These are phyloP conservation scores for Chlamydomonas schloesseri DNA, from an alignment of 139 green algal genomes.

Conservation along the genomic window DNA sequence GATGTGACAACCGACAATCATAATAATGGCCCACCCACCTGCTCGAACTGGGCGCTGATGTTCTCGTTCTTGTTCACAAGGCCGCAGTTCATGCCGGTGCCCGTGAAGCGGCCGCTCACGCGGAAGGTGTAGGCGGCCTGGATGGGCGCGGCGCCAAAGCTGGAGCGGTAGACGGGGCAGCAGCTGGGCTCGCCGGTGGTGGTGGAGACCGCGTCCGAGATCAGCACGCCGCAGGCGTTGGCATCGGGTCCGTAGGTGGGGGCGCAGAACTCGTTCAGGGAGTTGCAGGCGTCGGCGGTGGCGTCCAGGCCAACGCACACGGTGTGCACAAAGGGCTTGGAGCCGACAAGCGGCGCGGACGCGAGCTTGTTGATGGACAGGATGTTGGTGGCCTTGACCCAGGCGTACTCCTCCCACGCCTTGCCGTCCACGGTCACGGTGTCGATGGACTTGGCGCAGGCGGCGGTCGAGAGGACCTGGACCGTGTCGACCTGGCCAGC, in stretches of 20 bases:
- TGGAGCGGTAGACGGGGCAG: conserved; percentile 16
- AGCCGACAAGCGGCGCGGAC: neutral
- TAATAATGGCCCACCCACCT: no score
- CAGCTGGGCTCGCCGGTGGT: neutral
- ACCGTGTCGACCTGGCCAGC: neutral
- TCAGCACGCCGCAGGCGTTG: neutral
- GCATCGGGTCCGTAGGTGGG: neutral
- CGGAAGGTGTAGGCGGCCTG: no score
- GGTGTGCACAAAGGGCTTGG: neutral
- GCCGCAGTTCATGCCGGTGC: no score
- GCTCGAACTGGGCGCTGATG: no score
- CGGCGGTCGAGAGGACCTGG: neutral
- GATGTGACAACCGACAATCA: no score
- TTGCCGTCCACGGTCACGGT: conserved; percentile 9
- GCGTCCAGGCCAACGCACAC: neutral
- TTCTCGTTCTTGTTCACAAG: no score
- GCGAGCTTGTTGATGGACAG: conserved; percentile 3
- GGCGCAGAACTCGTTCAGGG: neutral
- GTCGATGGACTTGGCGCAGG: neutral
- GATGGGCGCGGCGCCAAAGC: no score
- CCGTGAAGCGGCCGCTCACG: no score
- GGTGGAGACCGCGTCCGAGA: neutral
- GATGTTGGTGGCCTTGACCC: neutral
- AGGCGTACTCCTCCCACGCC: neutral
- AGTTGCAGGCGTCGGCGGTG: neutral